phyloP scores from a whole-genome alignment of 495 filamentous ascomycete species.

The Annulohypoxylon moriforme region DNA sequence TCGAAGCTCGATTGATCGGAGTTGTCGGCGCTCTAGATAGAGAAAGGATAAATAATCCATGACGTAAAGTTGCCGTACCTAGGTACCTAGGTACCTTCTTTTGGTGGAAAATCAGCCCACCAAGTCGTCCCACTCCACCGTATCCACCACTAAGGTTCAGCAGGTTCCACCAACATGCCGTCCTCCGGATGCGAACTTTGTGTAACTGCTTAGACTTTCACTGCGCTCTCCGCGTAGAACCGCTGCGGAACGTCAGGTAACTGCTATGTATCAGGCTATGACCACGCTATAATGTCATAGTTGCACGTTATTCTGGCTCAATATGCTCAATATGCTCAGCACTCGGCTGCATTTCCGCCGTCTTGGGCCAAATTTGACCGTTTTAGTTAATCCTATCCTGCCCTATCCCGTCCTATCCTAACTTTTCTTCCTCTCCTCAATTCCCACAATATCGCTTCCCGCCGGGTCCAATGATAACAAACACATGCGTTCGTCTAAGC shows the following conservation, averaged over 20 bases:
- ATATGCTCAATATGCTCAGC: background rate
- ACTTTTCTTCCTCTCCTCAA: background rate
- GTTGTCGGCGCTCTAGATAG: background rate
- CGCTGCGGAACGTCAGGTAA: conserved; percentile 13
- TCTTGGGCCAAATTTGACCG: too few relatives aligned
- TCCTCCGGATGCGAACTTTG: conserved; percentile 21
- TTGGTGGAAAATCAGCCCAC: conserved; percentile 33
- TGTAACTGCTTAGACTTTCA: conserved; percentile 2
- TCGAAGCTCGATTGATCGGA: background rate
- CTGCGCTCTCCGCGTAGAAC: conserved; percentile 9
- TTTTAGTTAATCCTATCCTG: background rate
- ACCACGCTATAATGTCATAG: conserved; percentile 48
- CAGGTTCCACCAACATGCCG: conserved; percentile 27
- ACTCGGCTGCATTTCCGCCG: conserved; percentile 13
- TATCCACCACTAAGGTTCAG: conserved; percentile 12
- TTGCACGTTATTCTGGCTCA: conserved; percentile 39
- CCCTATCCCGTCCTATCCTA: too few relatives aligned
- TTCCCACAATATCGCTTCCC: conserved; percentile 25
- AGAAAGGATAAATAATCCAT: conserved; percentile 16
- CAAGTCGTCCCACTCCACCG: conserved; percentile 25
- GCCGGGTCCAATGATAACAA: conserved; percentile 35
- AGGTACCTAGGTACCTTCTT: background rate
- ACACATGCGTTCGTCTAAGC: conserved; percentile 35
- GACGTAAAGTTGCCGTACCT: conserved; percentile 20
- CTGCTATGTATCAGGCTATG: conserved; percentile 40